Evolutionary conservation across 2,329 filamentous ascomycete genomes (phyloP), one percentile per base, ranked within the genome.

Genomic region (Zasmidium citrigriseum): DNA sequence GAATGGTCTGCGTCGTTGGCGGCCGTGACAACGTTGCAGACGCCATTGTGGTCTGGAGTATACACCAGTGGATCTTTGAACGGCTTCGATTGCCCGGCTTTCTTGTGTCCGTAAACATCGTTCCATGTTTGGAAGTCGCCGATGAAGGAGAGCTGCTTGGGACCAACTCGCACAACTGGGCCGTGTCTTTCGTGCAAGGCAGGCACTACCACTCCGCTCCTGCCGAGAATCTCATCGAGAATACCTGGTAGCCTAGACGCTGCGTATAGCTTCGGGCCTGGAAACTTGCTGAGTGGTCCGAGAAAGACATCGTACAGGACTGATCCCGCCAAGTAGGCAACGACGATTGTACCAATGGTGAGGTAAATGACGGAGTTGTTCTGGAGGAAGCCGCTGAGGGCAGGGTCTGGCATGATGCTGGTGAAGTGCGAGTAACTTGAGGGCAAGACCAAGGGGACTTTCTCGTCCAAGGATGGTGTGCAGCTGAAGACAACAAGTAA

Each of bases 91-190:
- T 61, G 38, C 1, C 59, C 57, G 5, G 44, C 11, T 18, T 61
- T 62, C 46, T 57, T 55, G 54, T 61, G 60, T 27, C 67, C 68
- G 46, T 68, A 65, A n/a, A 71, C 58, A 3, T 63, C 58, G 23
- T 67, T 63, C 59, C 61, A 68, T 1, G 62, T 61, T 20, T 64
- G 25, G 14, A 52, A 29, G 7, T 54, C 60, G 10, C 46, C 56
- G 45, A 67, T 70, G 60, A 74, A 75, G 23, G 68, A 72, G 2
- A 79, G 60, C 20, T 76, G 67, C 46, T 73, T 70, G 0, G 78
- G 78, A 0, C 68, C 67, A n/a, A 77, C 69, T 0, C 77, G 71
- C n/a, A 80, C 73, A 2, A 76, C 65, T 4, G 63, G 60, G 1
- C 76, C 76, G 59, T 77, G 76, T 29, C 67, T 60, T 3, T 65